A percentile compares a stretch with the other conserved stretches of the same genome.
Conservation (phyloP, 129 eudicot species). For the Mikania micrantha region DNA sequence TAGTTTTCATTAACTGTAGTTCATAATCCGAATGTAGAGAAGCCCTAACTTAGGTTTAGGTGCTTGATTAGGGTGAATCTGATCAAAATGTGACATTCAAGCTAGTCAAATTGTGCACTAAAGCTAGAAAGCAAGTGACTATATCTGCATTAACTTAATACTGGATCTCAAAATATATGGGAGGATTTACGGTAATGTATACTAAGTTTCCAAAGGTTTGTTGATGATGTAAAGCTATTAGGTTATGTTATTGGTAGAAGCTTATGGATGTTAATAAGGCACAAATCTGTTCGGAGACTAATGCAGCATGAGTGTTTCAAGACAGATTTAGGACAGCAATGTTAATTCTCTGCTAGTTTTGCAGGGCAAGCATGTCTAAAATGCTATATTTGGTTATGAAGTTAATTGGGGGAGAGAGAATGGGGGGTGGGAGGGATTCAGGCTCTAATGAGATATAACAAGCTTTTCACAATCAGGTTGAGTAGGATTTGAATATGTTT, state of each 20-base stretch:
- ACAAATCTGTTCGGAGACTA: background rate
- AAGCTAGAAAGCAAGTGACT: background rate
- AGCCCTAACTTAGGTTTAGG: constrained; percentile 4
- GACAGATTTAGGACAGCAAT: background rate
- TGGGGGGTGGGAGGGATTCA: too few species aligned
- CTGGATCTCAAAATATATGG: background rate
- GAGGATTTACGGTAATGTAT: background rate
- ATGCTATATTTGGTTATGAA: background rate
- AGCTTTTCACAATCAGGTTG: background rate
- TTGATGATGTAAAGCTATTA: background rate
- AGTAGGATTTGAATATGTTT: constrained; percentile 1
- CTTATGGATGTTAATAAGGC: background rate
- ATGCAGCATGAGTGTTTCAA: constrained; percentile 1
- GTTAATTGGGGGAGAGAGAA: background rate
- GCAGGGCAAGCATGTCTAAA: background rate
- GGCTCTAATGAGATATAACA: background rate
- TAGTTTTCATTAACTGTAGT: background rate
- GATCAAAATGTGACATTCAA: background rate
- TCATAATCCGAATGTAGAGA: background rate
- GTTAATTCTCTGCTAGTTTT: background rate
- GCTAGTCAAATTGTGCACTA: background rate
- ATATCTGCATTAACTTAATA: background rate
- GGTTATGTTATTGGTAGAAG: constrained; percentile 1
- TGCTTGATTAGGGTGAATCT: constrained; percentile 1
- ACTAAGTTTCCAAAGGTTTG: background rate